Evolutionary conservation across 116 monocot genomes (phyloP), one percentile per base, ranked within the genome.

Genomic region (Thalassia testudinum): DNA sequence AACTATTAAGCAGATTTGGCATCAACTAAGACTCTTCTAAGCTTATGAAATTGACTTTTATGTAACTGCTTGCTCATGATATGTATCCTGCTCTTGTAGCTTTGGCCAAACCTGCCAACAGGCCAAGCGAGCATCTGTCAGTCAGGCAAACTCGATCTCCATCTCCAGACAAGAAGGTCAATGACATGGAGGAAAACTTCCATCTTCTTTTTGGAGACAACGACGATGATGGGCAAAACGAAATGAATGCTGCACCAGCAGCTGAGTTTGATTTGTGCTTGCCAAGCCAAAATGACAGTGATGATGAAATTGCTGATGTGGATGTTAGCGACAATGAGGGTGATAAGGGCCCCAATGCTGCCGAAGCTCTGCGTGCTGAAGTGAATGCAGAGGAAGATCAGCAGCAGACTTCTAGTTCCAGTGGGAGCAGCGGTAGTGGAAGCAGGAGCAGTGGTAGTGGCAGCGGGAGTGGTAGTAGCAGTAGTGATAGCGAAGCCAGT

Each of bases 251-350:
- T 14, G 14, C 54, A 42, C 23, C 40, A 27, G 40, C 37, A 18
- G n/a, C n/a, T n/a, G 75, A 73, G 13, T 50, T 75, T 13, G 80
- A 80, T 55, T 65, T 73, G n/a, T 80, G 81, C 45, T 40, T 74
- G 11, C 68, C 78, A 22, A 67, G 57, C 49, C 79, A 67, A 27
- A 65, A 70, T 43, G 75, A 54, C 37, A 74, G 52, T 12, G 88
- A 88, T 24, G 84, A 87, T 56, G 87, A 95, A 60, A 76, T 81
- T 50, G 88, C 87, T 4, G 78, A 84, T 64, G 78, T 87, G 2
- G 88, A 88, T 60, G 72, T 70, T 25, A 79, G 72, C 28, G 87
- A 80, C 52, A 67, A 73, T 42, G 80, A 75, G 5, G 74, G 53
- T 16, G 65, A 72, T 1, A 75, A 75, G 25, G 86, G 83, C 2